These are phyloP conservation scores for Talaromyces verruculosus DNA, from an alignment of 2,329 filamentous ascomycete species.

Conservation along the genomic window DNA sequence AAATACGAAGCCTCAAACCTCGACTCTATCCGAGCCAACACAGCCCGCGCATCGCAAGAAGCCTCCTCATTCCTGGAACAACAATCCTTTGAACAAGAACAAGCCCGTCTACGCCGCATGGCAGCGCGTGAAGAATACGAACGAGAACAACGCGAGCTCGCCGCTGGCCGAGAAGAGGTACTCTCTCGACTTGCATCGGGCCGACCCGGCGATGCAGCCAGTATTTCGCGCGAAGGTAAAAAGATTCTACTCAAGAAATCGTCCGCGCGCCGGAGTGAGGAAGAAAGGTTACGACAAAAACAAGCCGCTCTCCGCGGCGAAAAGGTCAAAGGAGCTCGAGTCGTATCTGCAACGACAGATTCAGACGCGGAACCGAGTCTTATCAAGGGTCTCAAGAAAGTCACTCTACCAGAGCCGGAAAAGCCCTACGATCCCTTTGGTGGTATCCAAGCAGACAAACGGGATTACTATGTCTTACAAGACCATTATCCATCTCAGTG, in stretches of 20 bases:
- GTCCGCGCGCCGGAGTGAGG: slow-evolving; percentile 58
- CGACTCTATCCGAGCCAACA: slow-evolving; percentile 56
- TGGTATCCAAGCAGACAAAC: slow-evolving; percentile 62
- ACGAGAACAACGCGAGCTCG: slow-evolving; percentile 64
- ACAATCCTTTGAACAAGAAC: slow-evolving; percentile 63
- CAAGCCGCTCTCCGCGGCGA: slow-evolving; percentile 43
- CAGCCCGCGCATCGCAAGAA: slow-evolving; percentile 50
- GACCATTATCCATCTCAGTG: slow-evolving; percentile 73
- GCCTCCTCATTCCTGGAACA: slow-evolving; percentile 47
- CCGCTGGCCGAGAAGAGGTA: slow-evolving; percentile 65
- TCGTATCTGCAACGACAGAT: slow-evolving; percentile 28
- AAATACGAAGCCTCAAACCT: slow-evolving; percentile 73
- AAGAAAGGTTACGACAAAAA: slow-evolving; percentile 49
- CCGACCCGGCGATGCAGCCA: slow-evolving; percentile 59
- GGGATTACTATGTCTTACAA: slow-evolving; percentile 69
- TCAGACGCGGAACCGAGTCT: slow-evolving; percentile 42
- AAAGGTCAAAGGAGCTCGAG: slow-evolving; percentile 28
- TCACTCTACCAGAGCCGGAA: slow-evolving; percentile 61
- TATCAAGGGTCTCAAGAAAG: slow-evolving; percentile 77
- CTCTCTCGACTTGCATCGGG: slow-evolving; percentile 67
- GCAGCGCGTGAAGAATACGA: slow-evolving; percentile 68
- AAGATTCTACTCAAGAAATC: slow-evolving; percentile 71
- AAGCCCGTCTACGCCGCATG: slow-evolving; percentile 61
- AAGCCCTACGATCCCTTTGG: slow-evolving; percentile 87
- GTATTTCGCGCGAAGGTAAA: slow-evolving; percentile 54